Percentiles rank a stretch among this genome's conserved stretches.
phyloP scores from a whole-genome alignment of 345 rosid genomes.

The Eucalyptus tenuipes region DNA sequence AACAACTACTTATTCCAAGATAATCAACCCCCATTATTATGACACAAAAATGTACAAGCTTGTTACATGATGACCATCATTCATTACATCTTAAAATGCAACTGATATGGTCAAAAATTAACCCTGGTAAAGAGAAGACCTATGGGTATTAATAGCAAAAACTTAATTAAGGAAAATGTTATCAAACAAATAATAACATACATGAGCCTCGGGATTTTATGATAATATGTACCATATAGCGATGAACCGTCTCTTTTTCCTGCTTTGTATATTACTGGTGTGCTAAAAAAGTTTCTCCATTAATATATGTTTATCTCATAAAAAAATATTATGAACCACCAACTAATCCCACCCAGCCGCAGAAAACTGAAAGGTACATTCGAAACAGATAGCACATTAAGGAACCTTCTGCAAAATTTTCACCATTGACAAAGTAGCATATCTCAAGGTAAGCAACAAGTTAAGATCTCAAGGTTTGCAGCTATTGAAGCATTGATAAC shows the following conservation, averaged over 20 bases:
- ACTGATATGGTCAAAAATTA: not conserved
- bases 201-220: not conserved
- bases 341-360: not conserved
- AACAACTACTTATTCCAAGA: not conserved
- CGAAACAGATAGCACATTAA: not conserved
- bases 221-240: not conserved
- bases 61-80: not conserved
- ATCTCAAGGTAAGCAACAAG: not conserved
- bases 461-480: not conserved
- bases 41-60: not conserved
- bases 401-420: not conserved
- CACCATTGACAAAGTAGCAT: not conserved
- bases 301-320: not conserved
- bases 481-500: not conserved
- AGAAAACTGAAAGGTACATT: not conserved
- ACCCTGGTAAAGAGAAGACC: not conserved
- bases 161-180: not conserved
- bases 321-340: not conserved
- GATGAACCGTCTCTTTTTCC: not conserved
- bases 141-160: not conserved
- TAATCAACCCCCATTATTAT: not conserved
- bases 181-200: not conserved
- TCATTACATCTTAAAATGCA: not conserved
- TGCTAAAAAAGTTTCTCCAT: not conserved
- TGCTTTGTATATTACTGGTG: not conserved